Base-by-base conservation (phyloP, 805 yeast genomes). In the Candida silvatica region DNA sequence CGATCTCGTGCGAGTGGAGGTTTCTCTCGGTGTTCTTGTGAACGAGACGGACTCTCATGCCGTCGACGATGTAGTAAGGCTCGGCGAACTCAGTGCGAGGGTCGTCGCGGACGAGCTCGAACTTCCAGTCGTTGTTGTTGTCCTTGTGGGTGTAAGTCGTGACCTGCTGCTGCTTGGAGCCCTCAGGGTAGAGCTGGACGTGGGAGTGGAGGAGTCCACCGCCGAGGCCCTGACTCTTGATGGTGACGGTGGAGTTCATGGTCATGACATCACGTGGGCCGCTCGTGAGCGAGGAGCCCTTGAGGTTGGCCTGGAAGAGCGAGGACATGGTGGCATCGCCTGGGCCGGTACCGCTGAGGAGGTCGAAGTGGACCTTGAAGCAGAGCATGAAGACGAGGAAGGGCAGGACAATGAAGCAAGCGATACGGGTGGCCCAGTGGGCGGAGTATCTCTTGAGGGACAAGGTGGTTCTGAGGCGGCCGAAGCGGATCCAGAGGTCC, bases 111-210 rank as follows among this genome's bases (percentile, higher is more conserved):
- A 66, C 69, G 49, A 79, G 69, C 46, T 80, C 80, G 46, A 86
- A 64, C 20, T 69, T 49, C 82, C 95, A 88, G 36, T 81, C 74
- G 56, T 90, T 92, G 60, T 92, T 90, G 35, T 68, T 61, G 59
- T 92, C 97, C 51, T 84, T 84, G 59, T 75, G 86, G n/a, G 90
- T 87, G 57, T 92, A 92, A 12, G 90, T 82, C n/a, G 98, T 92
- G 34, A 92, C 68, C 59, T 92, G 99, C 56, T 87, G 95, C 61
- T 92, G 97, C 42, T 74, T 74, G 2, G 96, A 85, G 3, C 97
- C 97, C 41, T 76, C 86, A 9, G 98, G 98, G 54, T 80, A 92
- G 6, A 66, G 54, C 52, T 83, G 92, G 12, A 66, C 64, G 53
- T 92, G 98, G 2, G 97, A 90, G 55, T 92, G 98, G 39, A 92